Percentiles rank a stretch among this genome's conserved stretches.
Conservation (phyloP, 129 eudicot species). For the Arctium lappa region DNA sequence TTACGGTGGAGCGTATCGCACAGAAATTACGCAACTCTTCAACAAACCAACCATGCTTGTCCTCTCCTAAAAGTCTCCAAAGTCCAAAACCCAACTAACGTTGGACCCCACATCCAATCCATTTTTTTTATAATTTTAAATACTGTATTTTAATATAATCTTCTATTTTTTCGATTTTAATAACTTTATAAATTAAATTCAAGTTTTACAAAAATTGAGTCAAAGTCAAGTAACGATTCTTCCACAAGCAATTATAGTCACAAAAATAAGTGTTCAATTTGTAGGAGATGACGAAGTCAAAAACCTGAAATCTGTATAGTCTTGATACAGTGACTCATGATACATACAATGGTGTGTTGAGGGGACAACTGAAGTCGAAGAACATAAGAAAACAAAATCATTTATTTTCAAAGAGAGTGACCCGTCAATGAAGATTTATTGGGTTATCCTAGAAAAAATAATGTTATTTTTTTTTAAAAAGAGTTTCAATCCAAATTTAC, state of each 20-base stretch:
- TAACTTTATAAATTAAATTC: neutral
- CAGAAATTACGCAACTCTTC: constrained; percentile 7
- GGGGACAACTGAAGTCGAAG: neutral
- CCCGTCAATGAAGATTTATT: neutral
- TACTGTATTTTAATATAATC: neutral
- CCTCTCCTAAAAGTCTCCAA: neutral
- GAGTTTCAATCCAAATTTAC: no score
- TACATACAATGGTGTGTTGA: neutral
- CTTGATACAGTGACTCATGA: neutral
- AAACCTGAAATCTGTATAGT: neutral
- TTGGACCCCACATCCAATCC: constrained; percentile 16
- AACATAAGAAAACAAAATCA: neutral
- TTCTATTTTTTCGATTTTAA: neutral
- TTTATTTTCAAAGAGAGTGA: neutral
- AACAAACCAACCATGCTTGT: neutral
- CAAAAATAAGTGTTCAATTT: neutral
- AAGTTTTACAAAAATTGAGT: neutral
- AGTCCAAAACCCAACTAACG: neutral
- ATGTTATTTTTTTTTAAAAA: no score
- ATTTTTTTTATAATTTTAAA: neutral
- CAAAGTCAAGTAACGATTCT: neutral
- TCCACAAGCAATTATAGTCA: neutral
- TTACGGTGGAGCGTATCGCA: constrained; percentile 4
- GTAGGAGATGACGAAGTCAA: neutral
- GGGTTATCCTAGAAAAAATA: neutral